Evolutionary conservation across 139 green algal species (phyloP), one percentile per base, ranked within the genome.

Genomic region (Chloropicon primus): DNA sequence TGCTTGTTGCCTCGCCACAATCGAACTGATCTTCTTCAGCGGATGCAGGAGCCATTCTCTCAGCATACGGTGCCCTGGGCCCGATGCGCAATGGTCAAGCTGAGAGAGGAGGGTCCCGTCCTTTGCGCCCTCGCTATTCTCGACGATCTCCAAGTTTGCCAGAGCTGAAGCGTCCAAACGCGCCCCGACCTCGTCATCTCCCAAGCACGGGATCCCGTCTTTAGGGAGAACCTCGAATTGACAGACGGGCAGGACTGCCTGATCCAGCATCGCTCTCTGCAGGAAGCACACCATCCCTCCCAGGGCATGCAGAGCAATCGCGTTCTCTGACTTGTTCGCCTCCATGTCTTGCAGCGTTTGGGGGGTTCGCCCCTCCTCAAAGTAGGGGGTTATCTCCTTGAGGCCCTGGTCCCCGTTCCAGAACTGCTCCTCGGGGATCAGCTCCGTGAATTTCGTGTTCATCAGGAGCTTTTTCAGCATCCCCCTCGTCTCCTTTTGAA

Each of bases 131-230:
- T 94, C 84, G 0, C 74, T 83, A 81, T 95, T 97, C 81, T 96
- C 92, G 26, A 99, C n/a, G 27, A 97, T 84, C 80, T 99, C 95
- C 27, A 99, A 85, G 75, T 93, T 95, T 74, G 96, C 90, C 28
- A 99, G 86, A 2, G 95, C 94, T 5, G 94, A 86, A 3, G 92
- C 95, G 79, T 99, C 94, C 26, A 99, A 80, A 0, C 74, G 26
- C 26, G 54, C 41, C 41, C 41, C 41, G 10, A n/a, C 10, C 41
- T 62, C 25, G 0, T 87, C 86, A 24, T 41, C 71, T 21, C 84
- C 79, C 0, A 62, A 17, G 10, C 41, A n/a, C 41, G 41, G 41
- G 41, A 27, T 54, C 29, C 5, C 25, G 1, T 85, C 79, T 25
- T 80, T 53, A 2, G 88, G 88, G 79, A 97, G 86, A 72, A 81